Base-by-base conservation (phyloP, 768 basidiomycete species). In the Amanita inopinata region DNA sequence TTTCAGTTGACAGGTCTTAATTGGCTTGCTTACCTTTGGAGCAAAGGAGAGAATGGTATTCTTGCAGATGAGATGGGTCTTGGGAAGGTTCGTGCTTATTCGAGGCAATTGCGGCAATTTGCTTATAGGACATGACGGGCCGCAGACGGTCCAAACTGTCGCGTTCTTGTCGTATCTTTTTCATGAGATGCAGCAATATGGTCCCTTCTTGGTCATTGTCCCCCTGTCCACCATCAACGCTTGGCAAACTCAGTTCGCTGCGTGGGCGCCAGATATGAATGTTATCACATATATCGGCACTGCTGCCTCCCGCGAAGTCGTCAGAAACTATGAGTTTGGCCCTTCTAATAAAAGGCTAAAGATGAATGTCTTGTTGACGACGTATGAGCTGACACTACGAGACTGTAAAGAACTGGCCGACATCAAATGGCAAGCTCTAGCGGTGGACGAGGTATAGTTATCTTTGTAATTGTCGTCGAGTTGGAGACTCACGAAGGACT, bases 61-160 rank as follows among this genome's bases (percentile, higher is more conserved):
- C 66, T 99, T 25, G 96, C 96, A 0, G 96, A 99, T 56, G 96
- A 99, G 73, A 99, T 98, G 96, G 96, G 96, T 59, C 83, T 99
- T 18, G 96, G 96, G 41, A 99, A 99, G 78, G 75, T 85, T 49
- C 34, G 52, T 47, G 50, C 7, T 12, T 46, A 28, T 23, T 19
- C 35, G 17, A 15, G n/a, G 25, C 36, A 15, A 36, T 25, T 0
- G n/a, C 43, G 34, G 41, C 4, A 25, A 34, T 34, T n/a, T 45
- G 50, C 17, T 33, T 50, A 45, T 14, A 46, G n/a, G 46, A 54
- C 38, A 55, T 35, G 28, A 43, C 31, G 25, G 11, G 43, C 31
- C 27, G 2, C 47, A 90, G 85, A 90, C 87, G 14, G 93, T 99
- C 5, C 96, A 99, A 70, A 93, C 93, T 0, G 94, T 98, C 8